phyloP scores from a whole-genome alignment of 1,284 basidiomycete species.

The Trichosporon coremiiforme region DNA sequence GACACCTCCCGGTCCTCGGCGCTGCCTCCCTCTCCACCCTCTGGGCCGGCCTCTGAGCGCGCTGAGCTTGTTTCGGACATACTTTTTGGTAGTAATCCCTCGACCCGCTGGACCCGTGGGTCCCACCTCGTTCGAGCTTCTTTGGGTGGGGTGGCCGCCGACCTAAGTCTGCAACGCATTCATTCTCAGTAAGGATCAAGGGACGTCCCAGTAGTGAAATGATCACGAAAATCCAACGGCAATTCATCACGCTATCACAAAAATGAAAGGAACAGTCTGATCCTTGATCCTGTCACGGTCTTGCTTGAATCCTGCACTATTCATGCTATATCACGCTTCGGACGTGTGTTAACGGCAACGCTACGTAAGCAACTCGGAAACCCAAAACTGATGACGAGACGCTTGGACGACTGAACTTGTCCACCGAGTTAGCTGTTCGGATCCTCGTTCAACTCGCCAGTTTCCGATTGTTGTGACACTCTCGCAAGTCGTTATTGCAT shows the following conservation, averaged over 20 bases:
- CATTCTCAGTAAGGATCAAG: not conserved
- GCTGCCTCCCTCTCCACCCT: too few relatives aligned
- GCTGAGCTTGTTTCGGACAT: conserved; percentile 11
- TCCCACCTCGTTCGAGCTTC: conserved; percentile 10
- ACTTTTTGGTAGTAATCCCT: conserved; percentile 1
- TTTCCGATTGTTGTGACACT: not conserved
- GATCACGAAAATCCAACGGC: not conserved
- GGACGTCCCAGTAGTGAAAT: not conserved
- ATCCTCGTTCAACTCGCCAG: too few relatives aligned
- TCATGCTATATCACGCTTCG: not conserved
- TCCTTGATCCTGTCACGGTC: not conserved
- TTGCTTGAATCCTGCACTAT: not conserved
- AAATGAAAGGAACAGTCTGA: not conserved
- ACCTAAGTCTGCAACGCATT: not conserved
- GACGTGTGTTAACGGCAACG: not conserved
- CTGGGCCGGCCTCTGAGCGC: not conserved
- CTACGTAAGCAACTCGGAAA: not conserved
- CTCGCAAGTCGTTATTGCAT: not conserved
- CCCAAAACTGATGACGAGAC: not conserved
- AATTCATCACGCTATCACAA: not conserved
- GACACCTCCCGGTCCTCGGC: not conserved
- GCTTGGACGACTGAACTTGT: too few relatives aligned
- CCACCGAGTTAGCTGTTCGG: too few relatives aligned
- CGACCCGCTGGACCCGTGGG: not conserved
- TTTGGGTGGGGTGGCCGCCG: not conserved